Base-by-base conservation (phyloP, 345 rosid species). In the Arabidopsis arenosa region DNA sequence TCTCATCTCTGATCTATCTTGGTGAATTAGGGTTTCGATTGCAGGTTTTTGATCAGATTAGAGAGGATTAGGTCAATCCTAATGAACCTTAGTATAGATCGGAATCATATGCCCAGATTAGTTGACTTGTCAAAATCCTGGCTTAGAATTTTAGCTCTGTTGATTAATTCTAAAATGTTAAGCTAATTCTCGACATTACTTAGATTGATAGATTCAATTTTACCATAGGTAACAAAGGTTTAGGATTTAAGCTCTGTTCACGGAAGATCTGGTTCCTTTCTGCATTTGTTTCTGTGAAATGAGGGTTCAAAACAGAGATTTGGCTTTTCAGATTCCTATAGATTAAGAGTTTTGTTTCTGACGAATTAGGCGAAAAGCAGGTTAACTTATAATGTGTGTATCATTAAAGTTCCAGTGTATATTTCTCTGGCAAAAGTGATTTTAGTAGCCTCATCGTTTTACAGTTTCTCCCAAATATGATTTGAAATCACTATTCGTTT, bases 101-200 rank as follows among this genome's bases (percentile, higher is more conserved):
- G 30, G 63, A 57, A 13, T 4, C 65, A 5, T 57, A 14, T 64
- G 45, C 30, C 13, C 48, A 57, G 72, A 71, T 65, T 47, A 40
- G 77, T 36, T 78, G 76, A 78, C 55, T 64, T 59, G 45, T 65
- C 32, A 17, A 39, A 65, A 49, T 56, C 21, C 1, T 40, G 17
- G 47, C 52, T 23, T 61, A 41, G 40, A 35, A 52, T 14, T 54
- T 60, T 75, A 6, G 36, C 30, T 62, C 28, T 26, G 36, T 43
- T 41, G 37, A 60, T 43, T 5, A 32, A 56, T 59, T 58, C 8
- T 63, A 65, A 44, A 30, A 52, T 68, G 12, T 49, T 68, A 14
- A 41, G 80, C 51, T 69, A 32, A n/a, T 57, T 12, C 9, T 65
- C 15, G 2, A 64, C 15, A 9, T 37, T 10, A 55, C 47, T 61